Conservation (phyloP, 345 rosid species). For the Pugionium dolabratum region DNA sequence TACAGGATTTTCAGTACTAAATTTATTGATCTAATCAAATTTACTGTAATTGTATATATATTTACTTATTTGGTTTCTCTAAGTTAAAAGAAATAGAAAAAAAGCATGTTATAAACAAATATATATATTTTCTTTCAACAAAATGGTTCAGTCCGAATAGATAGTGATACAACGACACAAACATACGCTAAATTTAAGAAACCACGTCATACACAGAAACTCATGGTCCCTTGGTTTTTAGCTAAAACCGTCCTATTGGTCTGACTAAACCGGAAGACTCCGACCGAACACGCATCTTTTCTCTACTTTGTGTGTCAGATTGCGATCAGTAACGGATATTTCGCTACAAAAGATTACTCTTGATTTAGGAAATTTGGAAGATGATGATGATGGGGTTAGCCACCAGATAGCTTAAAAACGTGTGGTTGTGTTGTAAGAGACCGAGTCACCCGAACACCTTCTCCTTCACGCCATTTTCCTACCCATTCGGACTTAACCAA, state of each 20-base stretch:
- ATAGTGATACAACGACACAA: no score
- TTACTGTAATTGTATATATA: no score
- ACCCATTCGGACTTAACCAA: conserved; percentile 37
- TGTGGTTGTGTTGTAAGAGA: conserved; percentile 36
- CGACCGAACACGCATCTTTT: conserved; percentile 5
- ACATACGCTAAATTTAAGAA: not conserved
- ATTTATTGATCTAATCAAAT: no score
- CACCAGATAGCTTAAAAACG: conserved; percentile 20
- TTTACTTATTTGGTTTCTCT: no score
- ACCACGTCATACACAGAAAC: not conserved
- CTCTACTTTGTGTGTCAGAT: conserved; percentile 26
- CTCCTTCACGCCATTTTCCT: conserved; percentile 31
- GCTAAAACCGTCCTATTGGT: no score
- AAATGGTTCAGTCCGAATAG: no score
- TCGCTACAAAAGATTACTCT: conserved; percentile 18
- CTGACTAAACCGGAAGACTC: not conserved
- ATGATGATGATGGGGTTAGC: conserved; percentile 25
- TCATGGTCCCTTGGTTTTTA: not conserved
- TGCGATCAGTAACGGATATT: conserved; percentile 32
- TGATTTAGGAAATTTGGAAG: conserved; percentile 19
- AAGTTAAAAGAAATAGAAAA: no score
- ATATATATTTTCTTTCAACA: no score
- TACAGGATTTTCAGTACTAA: no score
- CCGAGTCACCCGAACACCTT: conserved; percentile 38
- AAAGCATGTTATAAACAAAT: no score